Base-by-base conservation (phyloP, 129 eudicot species). In the Tanacetum coccineum region DNA sequence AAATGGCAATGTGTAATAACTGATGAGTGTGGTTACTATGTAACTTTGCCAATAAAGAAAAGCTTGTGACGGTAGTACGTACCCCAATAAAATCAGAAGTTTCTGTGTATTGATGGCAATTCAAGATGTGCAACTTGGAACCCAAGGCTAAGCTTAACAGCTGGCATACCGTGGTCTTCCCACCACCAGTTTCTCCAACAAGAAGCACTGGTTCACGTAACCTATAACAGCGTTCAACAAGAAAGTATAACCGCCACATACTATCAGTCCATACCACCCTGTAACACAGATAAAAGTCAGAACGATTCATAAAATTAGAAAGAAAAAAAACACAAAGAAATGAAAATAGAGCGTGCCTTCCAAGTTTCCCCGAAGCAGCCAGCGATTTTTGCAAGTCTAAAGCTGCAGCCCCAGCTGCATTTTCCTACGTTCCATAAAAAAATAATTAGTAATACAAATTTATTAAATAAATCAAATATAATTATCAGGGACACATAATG, bases 11-110 rank as follows among this genome's bases (percentile, higher is more conserved):
- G 42, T 4, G 36, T 53, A 67, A 71, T 32, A 72, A 32, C 36
- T 59, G 47, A 56, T 7, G 42, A 36, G 42, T 36, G 42, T 36
- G 42, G 42, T 7, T 36, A 36, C 10, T 36, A 32, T 32, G 39
- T 18, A 46, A 58, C 62, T 42, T 32, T 45, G 57, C 21, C 25
- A 78, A 44, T 22, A 64, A 60, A 25, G 52, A 50, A 59, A 5
- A 21, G 25, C 54, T 30, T 18, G 58, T 59, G 18, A 50, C 0
- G 26, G 46, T 48, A 47, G 68, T 22, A 82, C 99, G 12, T 55
- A 93, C 99, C 95, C 99, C 99, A 45, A 94, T 76, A 82, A 94
- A 94, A 87, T 94, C 99, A 36, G 99, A 94, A 63, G 96, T 94
- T 78, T 94, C 99, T 13, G 99, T 89, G 76, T 89, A 94, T 76